phyloP scores from a whole-genome alignment of 2,329 filamentous ascomycete genomes.

The Cladosporium sp. region DNA sequence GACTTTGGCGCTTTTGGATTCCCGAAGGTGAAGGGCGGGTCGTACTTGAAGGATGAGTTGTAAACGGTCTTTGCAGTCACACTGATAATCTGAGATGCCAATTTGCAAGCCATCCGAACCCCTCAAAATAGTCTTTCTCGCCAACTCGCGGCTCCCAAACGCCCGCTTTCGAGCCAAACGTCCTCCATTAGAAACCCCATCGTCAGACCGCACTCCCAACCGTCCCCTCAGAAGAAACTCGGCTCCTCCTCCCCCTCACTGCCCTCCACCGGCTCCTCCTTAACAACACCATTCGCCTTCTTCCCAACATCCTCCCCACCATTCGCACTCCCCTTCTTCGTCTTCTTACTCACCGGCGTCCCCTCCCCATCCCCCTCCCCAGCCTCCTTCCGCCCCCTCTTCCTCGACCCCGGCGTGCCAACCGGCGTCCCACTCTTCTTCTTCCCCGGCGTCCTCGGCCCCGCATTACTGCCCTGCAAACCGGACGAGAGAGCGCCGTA shows the following conservation, averaged over 20 bases:
- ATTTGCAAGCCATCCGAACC: not conserved
- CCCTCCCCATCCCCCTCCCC: constrained; percentile 8
- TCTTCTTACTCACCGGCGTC: not conserved
- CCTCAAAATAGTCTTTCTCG: not conserved
- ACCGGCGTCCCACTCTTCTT: not conserved
- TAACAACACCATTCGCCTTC: not conserved
- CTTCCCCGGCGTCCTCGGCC: not conserved
- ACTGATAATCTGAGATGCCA: not conserved
- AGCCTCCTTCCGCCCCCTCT: constrained; percentile 9
- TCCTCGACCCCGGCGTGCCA: constrained; percentile 2
- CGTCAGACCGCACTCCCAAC: not conserved
- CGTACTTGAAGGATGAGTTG: not conserved
- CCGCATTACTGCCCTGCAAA: not conserved
- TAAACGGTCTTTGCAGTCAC: not conserved
- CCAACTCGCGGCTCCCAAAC: not conserved
- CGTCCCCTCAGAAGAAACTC: not conserved
- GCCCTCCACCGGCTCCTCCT: not conserved
- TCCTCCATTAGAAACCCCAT: not conserved
- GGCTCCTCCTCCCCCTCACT: not conserved
- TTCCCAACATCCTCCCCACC: not conserved
- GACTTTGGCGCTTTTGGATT: constrained; percentile 11
- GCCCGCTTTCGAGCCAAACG: not conserved
- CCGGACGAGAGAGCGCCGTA: constrained; percentile 6
- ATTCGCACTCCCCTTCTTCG: not conserved
- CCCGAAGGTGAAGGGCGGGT: not conserved